Evolutionary conservation across 2,329 filamentous ascomycete species (phyloP).

Genomic region (Ilyonectria destructans): DNA sequence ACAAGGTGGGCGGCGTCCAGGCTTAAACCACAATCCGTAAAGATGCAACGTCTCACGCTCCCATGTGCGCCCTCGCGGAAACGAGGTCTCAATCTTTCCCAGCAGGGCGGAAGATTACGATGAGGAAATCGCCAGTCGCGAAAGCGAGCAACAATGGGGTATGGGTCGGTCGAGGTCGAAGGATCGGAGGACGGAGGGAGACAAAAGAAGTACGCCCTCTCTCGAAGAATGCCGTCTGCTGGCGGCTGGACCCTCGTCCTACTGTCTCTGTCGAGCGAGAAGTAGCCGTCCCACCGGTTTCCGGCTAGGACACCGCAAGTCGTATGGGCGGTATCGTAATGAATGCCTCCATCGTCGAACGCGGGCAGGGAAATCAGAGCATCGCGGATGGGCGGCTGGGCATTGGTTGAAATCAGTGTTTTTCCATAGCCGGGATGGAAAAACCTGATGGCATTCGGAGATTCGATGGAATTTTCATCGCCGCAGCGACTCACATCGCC

Average conservation of each 20-base stretch:
- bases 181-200: constrained; percentile 14
- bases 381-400: constrained; percentile 4
- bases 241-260: constrained; percentile 1
- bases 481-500: constrained; percentile 5
- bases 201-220: constrained; percentile 12
- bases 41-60: constrained; percentile 2
- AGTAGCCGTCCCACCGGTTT: constrained; percentile 27
- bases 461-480: constrained; percentile 7
- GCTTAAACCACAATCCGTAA: not conserved
- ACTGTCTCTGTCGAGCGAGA: constrained; percentile 12
- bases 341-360: constrained; percentile 20
- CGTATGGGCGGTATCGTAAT: constrained; percentile 14
- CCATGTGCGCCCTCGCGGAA: not conserved
- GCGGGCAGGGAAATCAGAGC: constrained; percentile 11
- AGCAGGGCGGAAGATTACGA: constrained; percentile 5
- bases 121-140: constrained; percentile 22
- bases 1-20: constrained; percentile 11
- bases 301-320: constrained; percentile 10
- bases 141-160: constrained; percentile 17
- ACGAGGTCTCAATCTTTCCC: constrained; percentile 2
- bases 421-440: constrained; percentile 21
- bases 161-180: constrained; percentile 9
- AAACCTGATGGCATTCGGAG: constrained; percentile 6
- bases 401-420: not conserved
- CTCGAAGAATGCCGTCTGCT: constrained; percentile 8